Evolutionary conservation across 768 basidiomycete species (phyloP), one percentile per base, ranked within the genome.

Genomic region (Mycena haematopus): DNA sequence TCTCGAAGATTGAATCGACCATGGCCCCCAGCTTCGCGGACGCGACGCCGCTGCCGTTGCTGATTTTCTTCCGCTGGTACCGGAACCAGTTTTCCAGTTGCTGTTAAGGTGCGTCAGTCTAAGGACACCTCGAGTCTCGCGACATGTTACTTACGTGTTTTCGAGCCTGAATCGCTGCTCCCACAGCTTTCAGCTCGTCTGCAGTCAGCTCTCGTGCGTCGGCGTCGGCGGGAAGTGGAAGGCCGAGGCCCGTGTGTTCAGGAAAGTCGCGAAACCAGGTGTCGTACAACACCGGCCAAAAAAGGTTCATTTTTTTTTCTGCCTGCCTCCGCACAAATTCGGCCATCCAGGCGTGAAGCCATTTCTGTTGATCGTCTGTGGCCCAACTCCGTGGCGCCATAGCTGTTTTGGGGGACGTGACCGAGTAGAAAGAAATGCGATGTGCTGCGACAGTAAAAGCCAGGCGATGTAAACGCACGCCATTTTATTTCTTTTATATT

Each of bases 51-150:
- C 22, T 27, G 10, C 50, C 31, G 14, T 44, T 42, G 13, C 14
- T 27, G 31, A 54, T 21, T 25, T 55, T 61, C 15, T 22, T 40
- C 0, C 53, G 22, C 24, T 47, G 52, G 44, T 54, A 27, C 3
- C 59, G 44, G 36, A 54, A 60, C 52, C 45, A 60, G n/a, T 38
- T 54, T 11, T 60, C 45, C 11, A 60, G 25, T 54, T 54, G 14
- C 52, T 2, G 27, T 47, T 11, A 21, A 56, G 8, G n/a, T 17
- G 8, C 31, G 10, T 1, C 13, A 6, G 13, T 8, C 10, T 1
- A 33, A 50, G 22, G 1, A 51, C 11, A 11, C 21, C 24, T 25
- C n/a, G n/a, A n/a, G n/a, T n/a, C n/a, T n/a, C n/a, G n/a, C n/a
- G n/a, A n/a, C n/a, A n/a, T n/a, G n/a, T n/a, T 17, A 31, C 53